Conservation (phyloP, 2,329 filamentous ascomycete species). For the Penicillium sp. region DNA sequence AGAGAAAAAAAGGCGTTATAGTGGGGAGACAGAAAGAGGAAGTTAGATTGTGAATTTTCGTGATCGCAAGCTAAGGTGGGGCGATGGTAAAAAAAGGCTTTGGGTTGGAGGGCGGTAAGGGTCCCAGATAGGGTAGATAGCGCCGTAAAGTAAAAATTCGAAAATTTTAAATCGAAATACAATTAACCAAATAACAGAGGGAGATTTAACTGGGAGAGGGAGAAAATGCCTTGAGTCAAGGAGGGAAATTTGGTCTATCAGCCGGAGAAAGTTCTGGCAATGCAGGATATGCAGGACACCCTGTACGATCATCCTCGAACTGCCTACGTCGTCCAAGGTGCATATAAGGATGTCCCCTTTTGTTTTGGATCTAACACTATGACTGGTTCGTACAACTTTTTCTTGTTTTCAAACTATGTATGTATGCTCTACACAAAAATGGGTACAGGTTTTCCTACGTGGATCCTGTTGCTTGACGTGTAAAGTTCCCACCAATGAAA, state of each 20-base stretch:
- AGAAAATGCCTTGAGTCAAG: background rate
- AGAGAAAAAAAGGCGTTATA: background rate
- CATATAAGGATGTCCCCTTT: background rate
- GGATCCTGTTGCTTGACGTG: background rate
- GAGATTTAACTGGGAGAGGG: background rate
- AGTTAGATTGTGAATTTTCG: conserved; percentile 27
- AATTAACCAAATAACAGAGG: background rate
- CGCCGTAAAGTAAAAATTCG: conserved; percentile 4
- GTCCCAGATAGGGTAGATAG: conserved; percentile 16
- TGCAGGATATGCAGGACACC: conserved; percentile 5
- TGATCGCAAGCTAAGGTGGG: conserved; percentile 41
- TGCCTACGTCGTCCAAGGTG: background rate
- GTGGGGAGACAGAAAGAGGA: conserved; percentile 6
- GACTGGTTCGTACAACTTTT: background rate
- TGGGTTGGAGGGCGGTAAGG: conserved; percentile 11
- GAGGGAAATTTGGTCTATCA: background rate
- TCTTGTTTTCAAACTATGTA: background rate
- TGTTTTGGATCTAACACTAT: background rate
- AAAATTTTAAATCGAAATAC: background rate
- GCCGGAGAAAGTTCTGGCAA: conserved; percentile 1
- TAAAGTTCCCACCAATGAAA: background rate
- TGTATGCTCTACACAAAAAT: background rate
- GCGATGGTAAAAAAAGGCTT: conserved; percentile 34
- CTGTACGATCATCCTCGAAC: conserved; percentile 1
- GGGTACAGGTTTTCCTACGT: background rate